Evolutionary conservation across 1,139 yeast species (phyloP).

Genomic region (Taphrina populina): DNA sequence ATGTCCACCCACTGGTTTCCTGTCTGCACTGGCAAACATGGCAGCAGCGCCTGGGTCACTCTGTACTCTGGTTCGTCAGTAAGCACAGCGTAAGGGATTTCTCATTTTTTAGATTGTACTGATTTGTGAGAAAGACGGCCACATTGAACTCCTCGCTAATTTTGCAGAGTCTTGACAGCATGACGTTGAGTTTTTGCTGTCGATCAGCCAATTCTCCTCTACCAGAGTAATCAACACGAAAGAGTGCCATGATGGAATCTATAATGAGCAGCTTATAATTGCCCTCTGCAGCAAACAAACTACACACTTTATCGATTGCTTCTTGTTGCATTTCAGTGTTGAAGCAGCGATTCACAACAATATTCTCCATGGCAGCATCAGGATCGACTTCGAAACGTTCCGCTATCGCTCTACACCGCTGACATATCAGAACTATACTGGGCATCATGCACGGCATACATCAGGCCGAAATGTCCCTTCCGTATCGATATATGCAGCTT

Average conservation of each 20-base stretch:
- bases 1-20: conserved; percentile 67
- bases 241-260: conserved; percentile 64
- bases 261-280: conserved; percentile 43
- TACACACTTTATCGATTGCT: conserved; percentile 32
- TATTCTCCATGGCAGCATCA: conserved; percentile 50
- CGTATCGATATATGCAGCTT: conserved; percentile 61
- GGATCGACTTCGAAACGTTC: conserved; percentile 57
- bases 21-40: conserved; percentile 61
- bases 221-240: conserved; percentile 57
- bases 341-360: conserved; percentile 47
- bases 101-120: conserved; percentile 39
- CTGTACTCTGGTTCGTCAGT: conserved; percentile 47
- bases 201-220: conserved; percentile 63
- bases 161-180: conserved; percentile 54
- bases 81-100: neutral
- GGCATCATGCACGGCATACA: conserved; percentile 32
- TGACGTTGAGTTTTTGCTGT: conserved; percentile 61
- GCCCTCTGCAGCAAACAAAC: conserved; percentile 35
- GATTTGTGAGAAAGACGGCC: conserved; percentile 62
- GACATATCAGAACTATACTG: neutral
- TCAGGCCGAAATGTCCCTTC: conserved; percentile 50
- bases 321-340: conserved; percentile 29
- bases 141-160: conserved; percentile 60
- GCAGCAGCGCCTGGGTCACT: conserved; percentile 70
- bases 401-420: conserved; percentile 55